Evolutionary conservation across 2,329 filamentous ascomycete species (phyloP), one percentile per base, ranked within the genome.

Genomic region (Exophiala oligosperma): DNA sequence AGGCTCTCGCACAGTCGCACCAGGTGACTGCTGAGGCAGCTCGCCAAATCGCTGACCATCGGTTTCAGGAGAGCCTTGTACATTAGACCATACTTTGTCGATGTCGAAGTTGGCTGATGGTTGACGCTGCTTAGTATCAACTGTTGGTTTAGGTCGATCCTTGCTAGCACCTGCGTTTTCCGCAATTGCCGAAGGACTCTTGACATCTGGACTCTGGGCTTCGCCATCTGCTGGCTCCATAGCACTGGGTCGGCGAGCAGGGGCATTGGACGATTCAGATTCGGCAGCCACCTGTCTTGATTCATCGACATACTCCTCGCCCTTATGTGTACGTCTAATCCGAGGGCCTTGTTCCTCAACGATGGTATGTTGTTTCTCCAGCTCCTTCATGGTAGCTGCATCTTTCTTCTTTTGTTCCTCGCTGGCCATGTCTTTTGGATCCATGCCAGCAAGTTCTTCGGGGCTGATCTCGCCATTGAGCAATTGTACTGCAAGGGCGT

Each of bases 241-340:
- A 23, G 53, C 49, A 37, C 55, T 63, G 7, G 53, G 52, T 57
- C 70, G 74, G 56, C 75, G 75, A 24, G 76, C 70, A 12, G 77
- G 76, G 24, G 74, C 73, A 12, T 75, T 72, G n/a, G 75, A 77
- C 57, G 79, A 78, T 35, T 79, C 73, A 5, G 77, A 76, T 60
- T 81, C 79, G 28, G 74, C 73, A 35, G 75, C 69, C 41, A 74
- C 75, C 61, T 80, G 74, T 50, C 75, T 80, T 35, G 95, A 91
- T 47, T 89, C 86, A 61, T 93, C 92, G 14, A 97, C 82, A 14
- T 96, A 74, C 71, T 97, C 94, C 58, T 97, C 92, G 11, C 94
- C 94, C 73, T 97, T 97, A 77, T 97, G 93, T 1, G 93, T 97
- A 66, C 90, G 86, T 67, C 92, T 84, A 56, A 97, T 87, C 2